Evolutionary conservation across 208 protist species (phyloP).

Genomic region (Trypanosomatidae sp.): DNA sequence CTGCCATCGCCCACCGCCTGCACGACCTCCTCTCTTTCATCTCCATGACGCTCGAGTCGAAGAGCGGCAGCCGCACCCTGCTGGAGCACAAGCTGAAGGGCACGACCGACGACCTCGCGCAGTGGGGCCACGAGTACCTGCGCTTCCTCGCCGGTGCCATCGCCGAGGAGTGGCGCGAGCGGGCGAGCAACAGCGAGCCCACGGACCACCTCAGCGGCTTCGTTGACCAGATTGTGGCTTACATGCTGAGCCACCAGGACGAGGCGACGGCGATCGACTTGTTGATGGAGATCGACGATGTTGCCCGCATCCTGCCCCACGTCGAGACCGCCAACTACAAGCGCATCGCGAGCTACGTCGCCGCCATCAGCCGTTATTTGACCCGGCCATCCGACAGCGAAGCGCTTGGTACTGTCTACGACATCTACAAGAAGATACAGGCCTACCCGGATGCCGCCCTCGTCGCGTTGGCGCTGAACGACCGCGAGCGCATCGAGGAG

Average conservation of each 20-base stretch:
- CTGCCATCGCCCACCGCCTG: constrained; percentile 66
- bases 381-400: constrained; percentile 94
- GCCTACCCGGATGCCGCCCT: constrained; percentile 90
- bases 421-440: constrained; percentile 93
- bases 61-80: constrained; percentile 61
- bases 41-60: constrained; percentile 96
- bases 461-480: constrained; percentile 88
- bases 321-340: constrained; percentile 95
- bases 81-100: constrained; percentile 97
- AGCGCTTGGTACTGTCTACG: constrained; percentile 87
- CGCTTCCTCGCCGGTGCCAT: constrained; percentile 95
- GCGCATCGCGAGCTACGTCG: constrained; percentile 96
- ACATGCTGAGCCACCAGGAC: constrained; percentile 95
- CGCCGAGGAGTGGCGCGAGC: constrained; percentile 90
- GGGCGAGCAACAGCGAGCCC: constrained; percentile 45
- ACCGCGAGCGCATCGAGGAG: constrained; percentile 64
- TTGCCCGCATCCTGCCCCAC: constrained; percentile 87
- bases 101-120: constrained; percentile 90
- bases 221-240: constrained; percentile 94
- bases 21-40: constrained; percentile 98
- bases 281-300: constrained; percentile 95
- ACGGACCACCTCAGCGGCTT: constrained; percentile 89
- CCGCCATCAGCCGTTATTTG: constrained; percentile 93
- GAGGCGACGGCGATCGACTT: constrained; percentile 99
- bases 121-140: constrained; percentile 99